These are phyloP conservation scores for Cercophora newfieldiana DNA, from an alignment of 495 filamentous ascomycete genomes.

Conservation along the genomic window DNA sequence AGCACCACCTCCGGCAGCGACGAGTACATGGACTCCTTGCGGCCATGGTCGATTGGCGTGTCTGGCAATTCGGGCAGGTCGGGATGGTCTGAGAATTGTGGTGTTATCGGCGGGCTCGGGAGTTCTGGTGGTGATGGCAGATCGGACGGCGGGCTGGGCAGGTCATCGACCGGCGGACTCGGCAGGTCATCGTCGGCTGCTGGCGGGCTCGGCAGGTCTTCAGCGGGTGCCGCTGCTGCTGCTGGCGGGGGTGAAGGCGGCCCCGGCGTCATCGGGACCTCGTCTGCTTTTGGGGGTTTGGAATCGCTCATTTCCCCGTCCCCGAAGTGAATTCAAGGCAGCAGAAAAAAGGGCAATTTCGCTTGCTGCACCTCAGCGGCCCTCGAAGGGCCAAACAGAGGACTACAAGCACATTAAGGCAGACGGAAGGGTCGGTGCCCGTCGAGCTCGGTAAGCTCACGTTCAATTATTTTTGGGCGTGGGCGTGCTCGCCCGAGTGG, in stretches of 20 bases:
- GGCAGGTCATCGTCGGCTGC: background rate
- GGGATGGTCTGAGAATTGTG: background rate
- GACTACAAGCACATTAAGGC: background rate
- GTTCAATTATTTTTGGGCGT: background rate
- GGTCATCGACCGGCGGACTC: background rate
- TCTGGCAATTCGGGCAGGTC: background rate
- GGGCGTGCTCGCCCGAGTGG: background rate
- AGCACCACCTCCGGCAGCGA: background rate
- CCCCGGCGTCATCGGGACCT: background rate
- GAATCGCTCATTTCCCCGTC: background rate
- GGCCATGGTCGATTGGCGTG: background rate
- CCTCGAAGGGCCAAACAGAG: background rate
- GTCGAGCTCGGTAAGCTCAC: background rate
- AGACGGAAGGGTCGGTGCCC: background rate
- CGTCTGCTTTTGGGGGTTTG: background rate
- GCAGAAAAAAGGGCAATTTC: background rate
- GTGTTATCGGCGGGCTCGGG: background rate
- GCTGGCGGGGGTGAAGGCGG: background rate
- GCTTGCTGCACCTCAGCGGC: background rate
- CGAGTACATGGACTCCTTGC: background rate
- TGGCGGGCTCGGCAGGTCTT: background rate
- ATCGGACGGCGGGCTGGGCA: background rate
- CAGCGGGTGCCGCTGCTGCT: background rate
- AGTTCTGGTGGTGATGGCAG: background rate
- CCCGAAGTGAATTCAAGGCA: background rate